phyloP scores from a whole-genome alignment of 208 protist species.

The Acanthamoeba quina region DNA sequence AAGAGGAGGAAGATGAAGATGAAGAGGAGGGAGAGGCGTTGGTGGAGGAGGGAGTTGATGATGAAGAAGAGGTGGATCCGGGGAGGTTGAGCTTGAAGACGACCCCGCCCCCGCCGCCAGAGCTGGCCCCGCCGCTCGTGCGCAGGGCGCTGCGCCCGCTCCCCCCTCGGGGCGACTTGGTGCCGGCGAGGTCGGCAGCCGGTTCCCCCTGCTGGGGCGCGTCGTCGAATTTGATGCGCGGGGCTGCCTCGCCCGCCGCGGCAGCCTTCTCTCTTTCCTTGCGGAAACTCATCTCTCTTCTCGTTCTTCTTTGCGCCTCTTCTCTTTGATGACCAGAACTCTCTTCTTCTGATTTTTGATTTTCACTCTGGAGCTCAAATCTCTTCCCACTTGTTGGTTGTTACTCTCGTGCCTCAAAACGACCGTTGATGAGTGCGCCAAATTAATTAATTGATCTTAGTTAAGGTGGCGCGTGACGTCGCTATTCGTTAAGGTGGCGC shows the following conservation, averaged over 20 bases:
- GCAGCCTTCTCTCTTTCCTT: not conserved
- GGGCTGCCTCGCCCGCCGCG: not conserved
- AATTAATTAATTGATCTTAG: not conserved
- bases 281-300: not conserved
- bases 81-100: constrained; percentile 43
- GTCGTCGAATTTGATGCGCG: constrained; percentile 59
- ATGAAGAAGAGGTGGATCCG: not conserved
- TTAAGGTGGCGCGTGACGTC: not conserved
- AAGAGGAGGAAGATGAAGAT: not conserved
- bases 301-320: not conserved
- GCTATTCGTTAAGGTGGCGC: not conserved
- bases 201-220: not conserved
- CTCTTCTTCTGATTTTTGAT: not conserved
- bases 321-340: not conserved
- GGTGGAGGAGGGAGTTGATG: not conserved
- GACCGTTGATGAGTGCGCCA: not conserved
- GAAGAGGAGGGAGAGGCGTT: constrained; percentile 21
- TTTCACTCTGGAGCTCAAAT: too few species aligned
- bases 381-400: too few species aligned
- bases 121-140: not conserved
- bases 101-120: not conserved
- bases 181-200: not conserved
- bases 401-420: not conserved
- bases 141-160: not conserved
- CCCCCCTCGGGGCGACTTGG: not conserved